These are phyloP conservation scores for Avena sativa DNA, from an alignment of 176 grass and related monocot species.

Conservation along the genomic window DNA sequence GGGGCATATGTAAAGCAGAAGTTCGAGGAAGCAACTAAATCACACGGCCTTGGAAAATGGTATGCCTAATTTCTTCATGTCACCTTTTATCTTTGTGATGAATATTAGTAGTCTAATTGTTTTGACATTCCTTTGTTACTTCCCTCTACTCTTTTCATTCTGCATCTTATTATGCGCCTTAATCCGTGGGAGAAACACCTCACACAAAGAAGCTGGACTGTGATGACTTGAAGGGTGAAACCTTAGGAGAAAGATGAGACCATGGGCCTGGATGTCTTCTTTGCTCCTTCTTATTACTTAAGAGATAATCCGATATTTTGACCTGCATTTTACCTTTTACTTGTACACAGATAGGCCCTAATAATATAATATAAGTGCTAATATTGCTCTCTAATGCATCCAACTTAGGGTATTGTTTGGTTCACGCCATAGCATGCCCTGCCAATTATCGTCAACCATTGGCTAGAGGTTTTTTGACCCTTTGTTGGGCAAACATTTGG, in stretches of 20 bases:
- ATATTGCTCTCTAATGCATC: neutral
- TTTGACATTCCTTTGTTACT: conserved; percentile 17
- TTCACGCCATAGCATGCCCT: neutral
- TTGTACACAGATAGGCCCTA: conserved; percentile 24
- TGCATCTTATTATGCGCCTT: conserved; percentile 31
- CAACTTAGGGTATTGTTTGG: neutral
- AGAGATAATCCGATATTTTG: neutral
- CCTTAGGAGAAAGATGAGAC: conserved; percentile 12
- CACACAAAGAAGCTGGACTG: neutral
- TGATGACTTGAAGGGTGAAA: conserved; percentile 15
- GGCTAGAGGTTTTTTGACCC: neutral
- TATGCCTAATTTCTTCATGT: conserved; percentile 44
- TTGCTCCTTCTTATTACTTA: conserved; percentile 6
- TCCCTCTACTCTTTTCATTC: conserved; percentile 9
- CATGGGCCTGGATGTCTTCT: neutral
- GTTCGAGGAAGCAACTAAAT: conserved; percentile 87
- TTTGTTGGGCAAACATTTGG: neutral
- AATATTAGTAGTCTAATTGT: conserved; percentile 9
- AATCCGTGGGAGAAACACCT: neutral
- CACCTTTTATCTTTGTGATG: conserved; percentile 19
- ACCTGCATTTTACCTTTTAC: neutral
- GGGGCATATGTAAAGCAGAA: conserved; percentile 80
- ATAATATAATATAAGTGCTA: neutral
- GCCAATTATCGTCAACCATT: neutral
- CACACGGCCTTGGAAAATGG: conserved; percentile 90